Conservation (phyloP, 305 asterid genomes). For the Rubia occidens region DNA sequence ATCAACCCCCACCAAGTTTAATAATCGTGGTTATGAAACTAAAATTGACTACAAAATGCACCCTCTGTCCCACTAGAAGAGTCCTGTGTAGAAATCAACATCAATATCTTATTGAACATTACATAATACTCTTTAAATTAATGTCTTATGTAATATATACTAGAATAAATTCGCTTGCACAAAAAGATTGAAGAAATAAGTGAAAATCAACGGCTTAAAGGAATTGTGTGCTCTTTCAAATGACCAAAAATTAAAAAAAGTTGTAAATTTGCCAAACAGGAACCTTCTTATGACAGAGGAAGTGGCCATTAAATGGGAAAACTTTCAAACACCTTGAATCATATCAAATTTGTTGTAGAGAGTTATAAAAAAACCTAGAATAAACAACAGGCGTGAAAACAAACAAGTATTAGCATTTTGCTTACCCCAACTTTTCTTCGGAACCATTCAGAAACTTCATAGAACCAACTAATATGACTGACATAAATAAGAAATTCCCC, state of each 20-base stretch:
- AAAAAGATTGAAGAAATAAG: background rate
- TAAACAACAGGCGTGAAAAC: conserved; percentile 5
- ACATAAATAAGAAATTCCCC: conserved; percentile 46
- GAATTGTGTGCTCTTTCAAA: background rate
- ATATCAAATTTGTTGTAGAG: background rate
- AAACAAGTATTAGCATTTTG: conserved; percentile 1
- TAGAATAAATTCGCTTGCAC: background rate
- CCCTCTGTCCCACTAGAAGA: too few species aligned
- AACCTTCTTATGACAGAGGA: background rate
- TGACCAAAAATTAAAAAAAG: background rate
- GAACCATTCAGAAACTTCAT: conserved; percentile 39
- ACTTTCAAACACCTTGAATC: background rate
- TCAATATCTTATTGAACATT: background rate
- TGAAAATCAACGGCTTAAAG: background rate
- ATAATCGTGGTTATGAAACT: background rate
- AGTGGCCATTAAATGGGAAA: background rate
- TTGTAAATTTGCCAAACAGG: background rate
- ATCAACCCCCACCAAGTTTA: background rate
- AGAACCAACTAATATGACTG: conserved; percentile 33
- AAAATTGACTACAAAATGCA: background rate
- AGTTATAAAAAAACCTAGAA: background rate
- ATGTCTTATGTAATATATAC: background rate
- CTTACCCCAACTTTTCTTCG: conserved; percentile 37
- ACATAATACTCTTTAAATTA: too few species aligned
- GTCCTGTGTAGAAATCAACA: background rate